Evolutionary conservation across 208 protist species (phyloP).

Genomic region (Wallacemonas sp.): DNA sequence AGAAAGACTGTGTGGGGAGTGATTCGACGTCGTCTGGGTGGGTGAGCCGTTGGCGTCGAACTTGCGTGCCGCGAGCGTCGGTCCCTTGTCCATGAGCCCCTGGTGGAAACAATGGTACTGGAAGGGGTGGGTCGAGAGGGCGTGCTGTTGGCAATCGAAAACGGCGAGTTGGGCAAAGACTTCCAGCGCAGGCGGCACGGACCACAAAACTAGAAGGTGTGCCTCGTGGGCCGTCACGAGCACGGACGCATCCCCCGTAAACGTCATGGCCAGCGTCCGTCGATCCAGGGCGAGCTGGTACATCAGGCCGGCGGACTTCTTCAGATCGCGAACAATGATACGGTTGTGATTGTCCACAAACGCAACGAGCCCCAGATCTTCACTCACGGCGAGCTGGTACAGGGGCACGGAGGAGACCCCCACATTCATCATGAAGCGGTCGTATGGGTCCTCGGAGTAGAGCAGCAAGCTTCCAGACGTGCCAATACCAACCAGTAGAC

Average conservation of each 20-base stretch:
- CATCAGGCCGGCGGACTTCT: constrained; percentile 15
- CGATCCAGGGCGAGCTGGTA: constrained; percentile 15
- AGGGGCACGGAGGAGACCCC: constrained; percentile 24
- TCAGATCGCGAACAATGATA: constrained; percentile 57
- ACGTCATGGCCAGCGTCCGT: constrained; percentile 22
- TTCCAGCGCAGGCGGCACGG: constrained; percentile 43
- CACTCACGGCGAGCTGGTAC: constrained; percentile 41
- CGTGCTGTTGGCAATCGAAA: constrained; percentile 11
- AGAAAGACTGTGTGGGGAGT: too few relatives aligned
- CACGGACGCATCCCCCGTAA: constrained; percentile 44
- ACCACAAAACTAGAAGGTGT: constrained; percentile 53
- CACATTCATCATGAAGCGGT: constrained; percentile 19
- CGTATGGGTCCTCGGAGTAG: constrained; percentile 32
- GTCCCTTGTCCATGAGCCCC: constrained; percentile 8
- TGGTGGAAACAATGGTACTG: constrained; percentile 1
- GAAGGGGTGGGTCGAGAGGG: not conserved
- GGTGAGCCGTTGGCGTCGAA: too few relatives aligned
- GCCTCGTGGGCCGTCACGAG: constrained; percentile 45
- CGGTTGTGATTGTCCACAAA: constrained; percentile 39
- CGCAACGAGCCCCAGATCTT: constrained; percentile 52
- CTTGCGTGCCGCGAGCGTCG: too few relatives aligned
- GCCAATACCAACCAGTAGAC: constrained; percentile 47
- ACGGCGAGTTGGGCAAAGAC: constrained; percentile 34
- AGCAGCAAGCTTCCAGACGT: constrained; percentile 45
- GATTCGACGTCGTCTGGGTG: too few relatives aligned